phyloP scores from a whole-genome alignment of 306 rosid species.

The Ormosia emarginata region DNA sequence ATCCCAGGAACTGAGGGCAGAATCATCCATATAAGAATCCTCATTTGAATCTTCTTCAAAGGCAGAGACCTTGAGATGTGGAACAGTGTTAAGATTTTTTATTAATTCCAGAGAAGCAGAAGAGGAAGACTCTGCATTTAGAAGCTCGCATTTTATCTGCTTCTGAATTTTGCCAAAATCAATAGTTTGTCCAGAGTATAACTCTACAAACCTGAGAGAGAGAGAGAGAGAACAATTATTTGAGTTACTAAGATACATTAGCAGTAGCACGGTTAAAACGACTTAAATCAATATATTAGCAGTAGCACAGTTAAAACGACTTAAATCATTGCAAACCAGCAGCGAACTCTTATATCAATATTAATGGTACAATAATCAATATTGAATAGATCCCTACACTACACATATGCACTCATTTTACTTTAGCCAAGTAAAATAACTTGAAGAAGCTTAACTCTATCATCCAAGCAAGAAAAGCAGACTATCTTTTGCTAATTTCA shows the following conservation, averaged over 20 bases:
- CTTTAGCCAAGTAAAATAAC: neutral
- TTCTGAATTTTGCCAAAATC: conserved; percentile 77
- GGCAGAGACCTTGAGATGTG: conserved; percentile 18
- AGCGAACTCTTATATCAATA: neutral
- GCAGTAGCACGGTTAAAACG: conserved; percentile 1
- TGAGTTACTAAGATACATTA: neutral
- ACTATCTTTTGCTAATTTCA: neutral
- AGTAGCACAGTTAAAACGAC: conserved; percentile 6
- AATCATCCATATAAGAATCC: conserved; percentile 20
- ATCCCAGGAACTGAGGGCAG: conserved; percentile 30
- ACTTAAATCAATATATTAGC: neutral
- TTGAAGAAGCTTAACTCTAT: conserved; percentile 7
- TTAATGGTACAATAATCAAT: conserved; percentile 3
- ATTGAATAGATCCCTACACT: neutral
- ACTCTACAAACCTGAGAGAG: conserved; percentile 59
- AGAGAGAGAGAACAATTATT: neutral
- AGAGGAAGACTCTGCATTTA: conserved; percentile 31
- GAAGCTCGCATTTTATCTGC: conserved; percentile 68
- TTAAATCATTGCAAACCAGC: neutral
- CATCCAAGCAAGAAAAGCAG: conserved; percentile 10
- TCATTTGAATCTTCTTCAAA: conserved; percentile 28
- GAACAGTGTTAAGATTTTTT: neutral
- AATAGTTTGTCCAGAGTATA: conserved; percentile 51
- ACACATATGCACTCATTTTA: conserved; percentile 14
- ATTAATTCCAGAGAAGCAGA: conserved; percentile 21